Evolutionary conservation across 768 basidiomycete genomes (phyloP).

Genomic region (Suillus bovinus): DNA sequence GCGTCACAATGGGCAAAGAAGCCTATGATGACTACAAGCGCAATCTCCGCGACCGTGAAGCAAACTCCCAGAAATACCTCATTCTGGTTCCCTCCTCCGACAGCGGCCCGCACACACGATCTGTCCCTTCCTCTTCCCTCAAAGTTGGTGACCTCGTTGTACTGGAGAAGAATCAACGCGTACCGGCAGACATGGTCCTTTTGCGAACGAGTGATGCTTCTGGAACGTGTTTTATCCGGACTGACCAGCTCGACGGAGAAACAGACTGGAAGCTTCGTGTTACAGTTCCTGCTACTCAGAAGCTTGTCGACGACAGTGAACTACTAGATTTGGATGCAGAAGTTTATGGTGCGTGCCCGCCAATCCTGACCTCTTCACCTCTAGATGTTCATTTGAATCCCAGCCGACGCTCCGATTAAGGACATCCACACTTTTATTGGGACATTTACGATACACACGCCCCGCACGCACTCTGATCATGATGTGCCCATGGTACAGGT

Average conservation of each 20-base stretch:
- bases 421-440: conserved; percentile 97
- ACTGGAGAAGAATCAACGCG: conserved; percentile 95
- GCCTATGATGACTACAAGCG: conserved; percentile 99
- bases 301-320: conserved; percentile 53
- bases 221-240: conserved; percentile 96
- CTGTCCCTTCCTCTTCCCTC: conserved; percentile 84
- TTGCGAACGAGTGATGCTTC: conserved; percentile 85
- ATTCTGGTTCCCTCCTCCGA: conserved; percentile 60
- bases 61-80: conserved; percentile 91
- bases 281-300: conserved; percentile 83
- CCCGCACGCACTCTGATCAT: conserved; percentile 24
- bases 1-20: conserved; percentile 97
- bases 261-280: conserved; percentile 98
- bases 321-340: conserved; percentile 75
- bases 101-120: conserved; percentile 58
- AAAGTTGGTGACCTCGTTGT: conserved; percentile 89
- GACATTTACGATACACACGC: conserved; percentile 75
- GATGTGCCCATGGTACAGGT: conserved; percentile 41
- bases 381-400: conserved; percentile 7
- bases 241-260: conserved; percentile 97
- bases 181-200: conserved; percentile 92
- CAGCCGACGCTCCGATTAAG: conserved; percentile 94
- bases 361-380: not conserved
- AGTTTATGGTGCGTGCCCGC: conserved; percentile 68
- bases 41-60: conserved; percentile 86